Conservation (phyloP, 805 yeast genomes). For the Saccharomycopsis schoenii region DNA sequence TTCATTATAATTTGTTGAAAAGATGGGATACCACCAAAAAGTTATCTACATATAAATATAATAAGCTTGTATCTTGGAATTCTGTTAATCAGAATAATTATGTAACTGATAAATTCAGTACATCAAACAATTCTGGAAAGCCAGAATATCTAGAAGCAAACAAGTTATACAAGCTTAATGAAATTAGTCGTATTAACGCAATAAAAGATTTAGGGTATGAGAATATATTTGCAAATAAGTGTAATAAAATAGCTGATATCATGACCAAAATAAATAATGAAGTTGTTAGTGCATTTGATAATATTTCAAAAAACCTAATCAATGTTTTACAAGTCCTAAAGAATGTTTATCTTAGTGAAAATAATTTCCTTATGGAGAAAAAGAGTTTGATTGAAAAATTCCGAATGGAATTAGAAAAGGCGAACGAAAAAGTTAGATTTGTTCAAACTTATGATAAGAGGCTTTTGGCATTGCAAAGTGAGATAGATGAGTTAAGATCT, state of each 20-base stretch:
- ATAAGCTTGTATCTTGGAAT: conserved; percentile 9
- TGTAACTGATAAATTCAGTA: not conserved
- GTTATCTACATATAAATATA: conserved; percentile 7
- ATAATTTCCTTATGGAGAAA: conserved; percentile 6
- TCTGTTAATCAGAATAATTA: not conserved
- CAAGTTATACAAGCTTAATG: not conserved
- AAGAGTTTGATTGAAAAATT: conserved; percentile 11
- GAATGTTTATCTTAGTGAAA: conserved; percentile 1
- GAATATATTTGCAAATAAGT: not conserved
- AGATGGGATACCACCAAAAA: conserved; percentile 4
- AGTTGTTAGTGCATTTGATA: not conserved
- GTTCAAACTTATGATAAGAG: conserved; percentile 10
- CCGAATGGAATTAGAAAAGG: conserved; percentile 5
- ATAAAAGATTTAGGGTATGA: not conserved
- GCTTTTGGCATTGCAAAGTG: conserved; percentile 2
- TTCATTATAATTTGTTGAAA: conserved; percentile 9
- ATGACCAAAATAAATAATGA: not conserved
- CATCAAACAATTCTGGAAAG: not conserved
- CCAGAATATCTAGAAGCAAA: not conserved
- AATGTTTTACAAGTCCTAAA: conserved; percentile 8
- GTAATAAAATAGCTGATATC: not conserved
- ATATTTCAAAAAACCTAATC: conserved; percentile 12
- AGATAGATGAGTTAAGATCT: conserved; percentile 8
- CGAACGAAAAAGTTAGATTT: conserved; percentile 16
- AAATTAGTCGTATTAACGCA: not conserved